phyloP scores from a whole-genome alignment of 2,329 filamentous ascomycete species.

The Fonsecaea erecta region DNA sequence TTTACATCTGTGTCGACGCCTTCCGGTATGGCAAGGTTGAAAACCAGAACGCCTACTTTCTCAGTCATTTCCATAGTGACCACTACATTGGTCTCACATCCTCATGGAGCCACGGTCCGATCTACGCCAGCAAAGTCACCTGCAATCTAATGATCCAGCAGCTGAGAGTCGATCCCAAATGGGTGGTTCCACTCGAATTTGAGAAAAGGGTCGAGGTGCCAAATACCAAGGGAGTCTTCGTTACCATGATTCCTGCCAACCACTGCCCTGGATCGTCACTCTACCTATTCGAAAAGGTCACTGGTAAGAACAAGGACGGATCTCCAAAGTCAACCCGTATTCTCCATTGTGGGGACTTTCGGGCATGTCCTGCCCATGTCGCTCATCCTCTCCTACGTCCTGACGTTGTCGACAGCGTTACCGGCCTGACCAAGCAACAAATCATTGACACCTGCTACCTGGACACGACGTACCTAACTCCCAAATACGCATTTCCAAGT shows the following conservation, averaged over 20 bases:
- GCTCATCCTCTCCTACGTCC: slow-evolving; percentile 80
- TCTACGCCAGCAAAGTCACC: slow-evolving; percentile 94
- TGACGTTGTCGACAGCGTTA: slow-evolving; percentile 70
- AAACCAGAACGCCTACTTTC: slow-evolving; percentile 90
- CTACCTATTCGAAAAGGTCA: slow-evolving; percentile 84
- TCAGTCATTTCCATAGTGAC: slow-evolving; percentile 97
- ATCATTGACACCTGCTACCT: slow-evolving; percentile 95
- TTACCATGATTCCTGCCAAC: slow-evolving; percentile 96
- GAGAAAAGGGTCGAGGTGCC: slow-evolving; percentile 79
- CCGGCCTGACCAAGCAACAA: slow-evolving; percentile 75
- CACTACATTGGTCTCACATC: slow-evolving; percentile 92
- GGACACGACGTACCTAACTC: slow-evolving; percentile 95
- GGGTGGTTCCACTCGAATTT: slow-evolving; percentile 83
- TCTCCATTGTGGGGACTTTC: slow-evolving; percentile 93
- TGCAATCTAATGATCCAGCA: slow-evolving; percentile 87
- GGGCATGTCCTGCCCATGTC: slow-evolving; percentile 84
- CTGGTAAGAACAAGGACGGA: slow-evolving; percentile 62
- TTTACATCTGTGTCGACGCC: slow-evolving; percentile 95
- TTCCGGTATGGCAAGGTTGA: slow-evolving; percentile 90
- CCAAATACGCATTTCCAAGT: slow-evolving; percentile 89
- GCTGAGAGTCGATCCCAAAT: slow-evolving; percentile 82
- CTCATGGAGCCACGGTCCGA: slow-evolving; percentile 89
- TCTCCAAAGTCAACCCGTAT: slow-evolving; percentile 71
- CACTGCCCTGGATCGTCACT: slow-evolving; percentile 95
- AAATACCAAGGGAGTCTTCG: slow-evolving; percentile 77